Conservation (phyloP, 805 yeast species). For the Yarrowia alimentaria region DNA sequence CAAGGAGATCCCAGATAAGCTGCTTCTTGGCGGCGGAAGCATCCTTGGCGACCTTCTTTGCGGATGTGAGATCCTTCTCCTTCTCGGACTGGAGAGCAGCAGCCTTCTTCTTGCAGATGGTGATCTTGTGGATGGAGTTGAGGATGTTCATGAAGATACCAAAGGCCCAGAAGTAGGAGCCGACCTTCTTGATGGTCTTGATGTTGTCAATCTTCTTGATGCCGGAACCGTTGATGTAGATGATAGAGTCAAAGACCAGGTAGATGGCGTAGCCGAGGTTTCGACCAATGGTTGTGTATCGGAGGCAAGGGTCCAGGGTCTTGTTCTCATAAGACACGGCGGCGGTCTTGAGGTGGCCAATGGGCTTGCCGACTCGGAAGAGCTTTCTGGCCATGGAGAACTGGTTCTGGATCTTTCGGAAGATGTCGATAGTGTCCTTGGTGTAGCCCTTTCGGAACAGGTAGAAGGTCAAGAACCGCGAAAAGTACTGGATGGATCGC, state of each 20-base stretch:
- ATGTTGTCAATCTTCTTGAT: constrained; percentile 40
- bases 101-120: constrained; percentile 44
- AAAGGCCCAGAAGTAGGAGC: constrained; percentile 73
- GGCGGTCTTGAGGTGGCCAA: constrained; percentile 65
- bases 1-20: constrained; percentile 73
- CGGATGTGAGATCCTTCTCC: constrained; percentile 42
- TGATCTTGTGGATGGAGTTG: constrained; percentile 56
- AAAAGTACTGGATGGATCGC: constrained; percentile 75
- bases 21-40: constrained; percentile 55
- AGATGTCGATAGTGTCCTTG: constrained; percentile 47
- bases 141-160: constrained; percentile 64
- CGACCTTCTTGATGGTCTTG: constrained; percentile 46
- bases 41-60: constrained; percentile 46
- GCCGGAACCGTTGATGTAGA: constrained; percentile 37
- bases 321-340: constrained; percentile 66
- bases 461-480: constrained; percentile 68
- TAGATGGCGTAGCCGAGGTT: constrained; percentile 41
- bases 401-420: constrained; percentile 58
- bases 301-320: constrained; percentile 58
- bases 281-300: constrained; percentile 43
- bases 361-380: constrained; percentile 77
- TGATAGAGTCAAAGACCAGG: constrained; percentile 40
- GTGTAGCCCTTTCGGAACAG: constrained; percentile 56
- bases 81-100: constrained; percentile 42
- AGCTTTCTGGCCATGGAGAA: constrained; percentile 76